Base-by-base conservation (phyloP, 2,329 filamentous ascomycete genomes). In the Westerdykella aurantiaca region DNA sequence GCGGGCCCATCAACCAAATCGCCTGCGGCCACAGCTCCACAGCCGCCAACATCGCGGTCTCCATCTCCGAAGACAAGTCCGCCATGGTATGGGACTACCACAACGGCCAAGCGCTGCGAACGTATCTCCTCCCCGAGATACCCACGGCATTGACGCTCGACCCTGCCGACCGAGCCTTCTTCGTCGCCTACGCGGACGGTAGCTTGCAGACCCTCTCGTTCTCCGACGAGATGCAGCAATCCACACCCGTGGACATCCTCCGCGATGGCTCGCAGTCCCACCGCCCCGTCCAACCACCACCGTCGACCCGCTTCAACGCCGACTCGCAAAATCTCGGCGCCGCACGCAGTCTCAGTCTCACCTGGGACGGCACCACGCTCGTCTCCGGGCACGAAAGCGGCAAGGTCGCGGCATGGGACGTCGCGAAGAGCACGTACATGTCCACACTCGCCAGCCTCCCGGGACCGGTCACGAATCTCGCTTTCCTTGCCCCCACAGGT, bases 81-180 rank as follows among this genome's bases (percentile, higher is more conserved):
- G 88, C 88, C 55, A 83, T 95, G 57, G 76, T 95, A 47, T 98
- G 93, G 93, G 90, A 97, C 69, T 94, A 94, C 63, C 81, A 83
- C 49, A 86, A 81, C 0, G 88, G 88, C 33, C 79, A 81, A 47
- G 74, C 85, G 10, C 72, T 97, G 45, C 81, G 90, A 35, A 97
- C 89, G 4, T 81, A 94, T 51, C 76, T 97, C 34, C 80, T 97
- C 44, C 81, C 86, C 2, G 75, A 77, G n/a, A 72, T 78, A 14
- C 88, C 90, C 13, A 73, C 85, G 23, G 89, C 84, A 55, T 65
- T 91, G 29, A 73, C 80, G 7, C 72, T 97, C 4, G 93, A 97
- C 65, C 85, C 90, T 0, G 88, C 83, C 47, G 85, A 91, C 51
- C 80, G 91, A 41, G 88, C 85, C 4, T 80, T 93, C 45, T 95